Conservation (phyloP, 1,284 basidiomycete species). For the Moesziomyces sp. region DNA sequence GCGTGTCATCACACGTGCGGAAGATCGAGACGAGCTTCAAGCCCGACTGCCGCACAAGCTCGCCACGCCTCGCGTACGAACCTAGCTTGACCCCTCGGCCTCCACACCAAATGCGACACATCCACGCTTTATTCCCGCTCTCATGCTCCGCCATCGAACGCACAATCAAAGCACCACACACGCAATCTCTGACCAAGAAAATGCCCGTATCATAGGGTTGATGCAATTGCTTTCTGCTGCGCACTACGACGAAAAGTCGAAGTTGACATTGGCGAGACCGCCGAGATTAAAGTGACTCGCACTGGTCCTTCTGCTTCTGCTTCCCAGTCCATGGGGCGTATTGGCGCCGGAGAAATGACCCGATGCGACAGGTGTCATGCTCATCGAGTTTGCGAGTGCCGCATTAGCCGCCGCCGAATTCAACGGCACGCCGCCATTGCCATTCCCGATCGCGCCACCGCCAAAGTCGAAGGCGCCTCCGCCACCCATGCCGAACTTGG, state of each 20-base stretch:
- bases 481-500: constrained; percentile 54
- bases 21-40: too few species aligned
- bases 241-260: constrained; percentile 26
- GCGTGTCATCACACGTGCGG: too few species aligned
- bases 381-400: constrained; percentile 21
- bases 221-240: too few species aligned
- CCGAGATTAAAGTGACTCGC: constrained; percentile 25
- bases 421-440: constrained; percentile 41
- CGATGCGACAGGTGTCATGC: constrained; percentile 30
- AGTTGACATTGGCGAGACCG: constrained; percentile 29
- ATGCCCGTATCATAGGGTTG: too few species aligned
- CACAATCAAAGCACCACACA: too few species aligned
- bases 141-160: too few species aligned
- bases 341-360: constrained; percentile 29
- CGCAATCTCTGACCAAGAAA: too few species aligned
- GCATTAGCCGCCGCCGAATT: constrained; percentile 33
- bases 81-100: too few species aligned
- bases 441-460: constrained; percentile 47
- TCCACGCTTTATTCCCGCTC: too few species aligned
- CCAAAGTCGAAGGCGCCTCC: constrained; percentile 48
- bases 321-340: constrained; percentile 30
- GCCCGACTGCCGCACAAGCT: too few species aligned
- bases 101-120: too few species aligned
- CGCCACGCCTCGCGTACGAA: too few species aligned
- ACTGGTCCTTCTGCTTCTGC: constrained; percentile 28